Base-by-base conservation (phyloP, 768 basidiomycete species). In the Lyophyllum atratum region DNA sequence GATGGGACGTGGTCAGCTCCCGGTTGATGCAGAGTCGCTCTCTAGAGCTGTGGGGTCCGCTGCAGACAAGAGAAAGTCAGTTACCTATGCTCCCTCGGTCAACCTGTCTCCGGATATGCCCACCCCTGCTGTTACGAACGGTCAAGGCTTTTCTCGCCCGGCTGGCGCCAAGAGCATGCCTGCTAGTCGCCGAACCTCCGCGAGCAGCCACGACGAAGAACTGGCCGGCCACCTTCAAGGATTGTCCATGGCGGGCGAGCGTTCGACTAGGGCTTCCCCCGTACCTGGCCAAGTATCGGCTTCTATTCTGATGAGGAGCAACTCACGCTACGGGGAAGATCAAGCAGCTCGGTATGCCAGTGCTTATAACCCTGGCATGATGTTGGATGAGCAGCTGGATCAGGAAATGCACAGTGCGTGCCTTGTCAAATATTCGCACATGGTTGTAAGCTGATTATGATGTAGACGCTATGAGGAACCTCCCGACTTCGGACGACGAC, bases 141-240 rank as follows among this genome's bases (percentile, higher is more conserved):
- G 81, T 50, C 82, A 84, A 65, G 71, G 70, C 48, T 89, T 84
- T 66, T 76, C 80, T 48, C 86, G 91, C 57, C 72, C 84, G 29
- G 85, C 81, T 28, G 92, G 90, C 52, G 91, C 92, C 4, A 93
- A 92, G 76, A 93, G 92, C 66, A 94, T 95, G 92, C 93, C 93
- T 37, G 91, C 92, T 14, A 93, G 92, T 65, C 86, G 93, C 58
- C 87, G 93, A 56, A 92, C 90, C 11, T 95, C 93, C 3, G 90
- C 92, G 17, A 94, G 92, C 66, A 87, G 86, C 62, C 88, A 90
- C 56, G 92, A 93, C 60, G 92, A 92, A 57, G 90, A 93, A 56
- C 74, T 93, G 61, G 87, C 87, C 15, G 79, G 81, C 49, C 89
- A 92, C 63, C 76, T 93, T 54, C 86, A 92, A 63, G 86, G 85